Evolutionary conservation across 768 basidiomycete species (phyloP).

Genomic region (Scleroderma bovista): DNA sequence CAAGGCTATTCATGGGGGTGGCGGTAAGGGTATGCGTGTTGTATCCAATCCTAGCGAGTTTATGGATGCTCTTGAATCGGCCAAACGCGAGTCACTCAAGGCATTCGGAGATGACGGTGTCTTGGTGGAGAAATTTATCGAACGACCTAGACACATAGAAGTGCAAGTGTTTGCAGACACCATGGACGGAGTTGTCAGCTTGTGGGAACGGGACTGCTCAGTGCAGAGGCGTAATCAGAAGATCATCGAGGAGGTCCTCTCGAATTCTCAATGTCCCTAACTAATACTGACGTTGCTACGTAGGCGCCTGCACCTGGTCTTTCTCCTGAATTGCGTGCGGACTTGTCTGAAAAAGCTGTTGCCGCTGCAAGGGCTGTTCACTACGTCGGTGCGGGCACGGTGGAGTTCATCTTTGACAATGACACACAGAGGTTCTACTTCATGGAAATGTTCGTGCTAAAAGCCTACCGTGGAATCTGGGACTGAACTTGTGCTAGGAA

Average conservation of each 20-base stretch:
- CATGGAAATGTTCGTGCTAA: constrained; percentile 78
- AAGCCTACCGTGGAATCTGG: not conserved
- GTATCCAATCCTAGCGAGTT: constrained; percentile 68
- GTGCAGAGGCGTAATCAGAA: constrained; percentile 93
- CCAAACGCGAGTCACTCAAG: constrained; percentile 83
- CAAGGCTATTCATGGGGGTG: constrained; percentile 95
- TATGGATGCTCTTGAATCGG: constrained; percentile 75
- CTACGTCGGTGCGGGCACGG: constrained; percentile 88
- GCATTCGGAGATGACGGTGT: constrained; percentile 85
- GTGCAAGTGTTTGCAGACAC: constrained; percentile 92
- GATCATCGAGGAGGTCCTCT: constrained; percentile 78
- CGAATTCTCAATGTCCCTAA: not conserved
- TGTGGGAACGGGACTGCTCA: constrained; percentile 95
- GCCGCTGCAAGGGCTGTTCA: constrained; percentile 90
- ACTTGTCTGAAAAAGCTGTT: constrained; percentile 81
- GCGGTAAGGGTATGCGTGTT: constrained; percentile 93
- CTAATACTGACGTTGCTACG: constrained; percentile 1
- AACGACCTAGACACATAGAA: constrained; percentile 85
- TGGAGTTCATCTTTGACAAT: constrained; percentile 97
- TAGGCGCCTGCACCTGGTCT: constrained; percentile 91
- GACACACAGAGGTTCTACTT: constrained; percentile 85
- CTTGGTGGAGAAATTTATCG: constrained; percentile 84
- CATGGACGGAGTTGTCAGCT: constrained; percentile 74
- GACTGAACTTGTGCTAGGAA: constrained; percentile 46
- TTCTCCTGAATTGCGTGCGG: constrained; percentile 68